These are phyloP conservation scores for Trypanosoma theileri DNA, from an alignment of 208 protist genomes.

Conservation along the genomic window DNA sequence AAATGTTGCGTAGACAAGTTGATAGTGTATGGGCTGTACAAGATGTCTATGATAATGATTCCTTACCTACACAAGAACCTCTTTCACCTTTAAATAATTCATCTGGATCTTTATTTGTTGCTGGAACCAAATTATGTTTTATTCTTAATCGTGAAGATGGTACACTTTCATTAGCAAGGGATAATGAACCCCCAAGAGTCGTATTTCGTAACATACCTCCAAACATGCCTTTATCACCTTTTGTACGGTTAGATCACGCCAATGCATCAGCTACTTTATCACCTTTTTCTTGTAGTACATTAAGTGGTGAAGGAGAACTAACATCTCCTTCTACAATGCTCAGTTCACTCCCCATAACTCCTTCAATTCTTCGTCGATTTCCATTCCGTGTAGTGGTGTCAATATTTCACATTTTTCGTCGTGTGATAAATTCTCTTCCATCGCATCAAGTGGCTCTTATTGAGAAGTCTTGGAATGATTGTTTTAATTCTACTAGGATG, in stretches of 20 bases:
- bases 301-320: slow-evolving; percentile 6
- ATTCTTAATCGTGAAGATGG: slow-evolving; percentile 71
- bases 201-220: slow-evolving; percentile 76
- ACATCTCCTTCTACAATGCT: slow-evolving; percentile 18
- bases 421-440: slow-evolving; percentile 51
- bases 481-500: slow-evolving; percentile 50
- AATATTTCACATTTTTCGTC: slow-evolving; percentile 50
- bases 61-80: slow-evolving; percentile 64
- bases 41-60: slow-evolving; percentile 86
- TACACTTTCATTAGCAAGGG: slow-evolving; percentile 70
- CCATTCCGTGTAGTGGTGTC: slow-evolving; percentile 64
- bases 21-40: slow-evolving; percentile 83
- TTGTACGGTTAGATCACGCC: slow-evolving; percentile 88
- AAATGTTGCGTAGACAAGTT: slow-evolving; percentile 42
- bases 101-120: slow-evolving; percentile 41
- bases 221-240: slow-evolving; percentile 60
- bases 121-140: slow-evolving; percentile 82
- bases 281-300: slow-evolving; percentile 45
- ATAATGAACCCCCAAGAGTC: slow-evolving; percentile 72
- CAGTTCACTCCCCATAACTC: slow-evolving; percentile 61
- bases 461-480: slow-evolving; percentile 56
- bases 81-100: slow-evolving; percentile 53
- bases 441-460: slow-evolving; percentile 43
- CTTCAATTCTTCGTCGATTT: slow-evolving; percentile 61
- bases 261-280: slow-evolving; percentile 70